phyloP scores from a whole-genome alignment of 179 eudicot genomes.

The Carnegiea gigantea region DNA sequence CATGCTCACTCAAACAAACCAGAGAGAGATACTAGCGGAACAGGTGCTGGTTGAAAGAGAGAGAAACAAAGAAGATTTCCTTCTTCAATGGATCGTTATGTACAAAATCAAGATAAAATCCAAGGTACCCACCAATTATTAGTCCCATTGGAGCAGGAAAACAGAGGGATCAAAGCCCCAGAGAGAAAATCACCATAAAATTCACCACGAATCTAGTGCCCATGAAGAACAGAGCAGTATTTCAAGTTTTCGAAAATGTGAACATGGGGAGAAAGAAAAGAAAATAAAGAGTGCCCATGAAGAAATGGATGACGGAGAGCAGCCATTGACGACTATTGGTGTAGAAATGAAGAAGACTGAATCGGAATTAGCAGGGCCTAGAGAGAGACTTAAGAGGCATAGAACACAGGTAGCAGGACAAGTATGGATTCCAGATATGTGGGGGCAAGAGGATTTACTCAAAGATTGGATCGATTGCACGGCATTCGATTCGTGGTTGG shows the following conservation, averaged over 20 bases:
- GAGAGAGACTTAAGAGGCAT: conserved; percentile 68
- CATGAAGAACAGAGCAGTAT: neutral
- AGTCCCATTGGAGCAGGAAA: neutral
- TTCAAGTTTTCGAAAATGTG: neutral
- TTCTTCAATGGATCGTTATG: neutral
- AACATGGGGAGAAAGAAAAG: neutral
- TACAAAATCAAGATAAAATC: neutral
- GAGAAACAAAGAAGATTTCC: neutral
- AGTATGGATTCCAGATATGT: conserved; percentile 68
- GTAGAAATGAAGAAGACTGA: neutral
- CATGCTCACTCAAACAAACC: neutral
- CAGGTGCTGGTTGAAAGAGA: neutral
- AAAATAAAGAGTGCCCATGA: neutral
- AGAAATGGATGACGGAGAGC: neutral
- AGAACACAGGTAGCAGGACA: conserved; percentile 58
- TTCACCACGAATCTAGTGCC: neutral
- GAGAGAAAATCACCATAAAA: neutral
- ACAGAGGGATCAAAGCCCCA: neutral
- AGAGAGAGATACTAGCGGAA: neutral
- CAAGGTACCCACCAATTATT: neutral
- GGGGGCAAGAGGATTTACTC: conserved; percentile 63
- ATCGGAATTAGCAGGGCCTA: neutral
- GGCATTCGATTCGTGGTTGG: conserved; percentile 39
- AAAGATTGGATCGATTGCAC: conserved; percentile 62
- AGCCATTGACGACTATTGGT: neutral